Evolutionary conservation across 176 grass and related monocot species (phyloP), one percentile per base, ranked within the genome.

Genomic region (Otatea glauca): DNA sequence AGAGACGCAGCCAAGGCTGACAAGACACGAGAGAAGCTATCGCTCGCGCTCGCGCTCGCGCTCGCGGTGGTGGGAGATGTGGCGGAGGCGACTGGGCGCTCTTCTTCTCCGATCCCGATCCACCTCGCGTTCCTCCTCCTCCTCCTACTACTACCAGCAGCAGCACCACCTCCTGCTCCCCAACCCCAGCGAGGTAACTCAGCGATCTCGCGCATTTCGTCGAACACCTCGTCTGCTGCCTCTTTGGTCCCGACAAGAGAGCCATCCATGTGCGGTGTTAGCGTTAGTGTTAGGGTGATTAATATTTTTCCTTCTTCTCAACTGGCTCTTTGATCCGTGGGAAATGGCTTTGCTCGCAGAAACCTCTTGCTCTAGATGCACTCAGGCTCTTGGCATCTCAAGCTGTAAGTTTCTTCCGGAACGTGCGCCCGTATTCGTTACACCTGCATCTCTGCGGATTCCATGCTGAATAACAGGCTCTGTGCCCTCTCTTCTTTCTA

Each of bases 301-400:
- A 63, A 5, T 63, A 15, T 63, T 32, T 13, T 27, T 1, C 10
- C 2, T 32, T 61, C 23, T 63, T 29, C 62, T 60, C 11, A 11
- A 15, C 23, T 16, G 25, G 1, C 34, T 67, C 64, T 37, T 66
- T 66, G 14, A 59, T 59, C 55, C 55, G 7, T 23, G 21, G 23
- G 21, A 56, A 54, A 21, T 21, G 18, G 50, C 41, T 60, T 21
- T 84, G 2, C 62, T 62, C 23, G 41, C 68, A 90, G 89, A 66
- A 62, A 16, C 80, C 74, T 34, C 60, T 75, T 51, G 61, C 75
- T 60, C 51, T 34, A 18, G 79, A 68, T 50, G 74, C 87, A 0
- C 67, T 66, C 68, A 72, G 74, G 68, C 80, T 84, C 39, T 84
- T 90, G 80, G 68, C 84, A 0, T 84, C 89, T 20, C 67, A 63